phyloP scores from a whole-genome alignment of 2,329 filamentous ascomycete species.

The Ceratocystis ficicola region DNA sequence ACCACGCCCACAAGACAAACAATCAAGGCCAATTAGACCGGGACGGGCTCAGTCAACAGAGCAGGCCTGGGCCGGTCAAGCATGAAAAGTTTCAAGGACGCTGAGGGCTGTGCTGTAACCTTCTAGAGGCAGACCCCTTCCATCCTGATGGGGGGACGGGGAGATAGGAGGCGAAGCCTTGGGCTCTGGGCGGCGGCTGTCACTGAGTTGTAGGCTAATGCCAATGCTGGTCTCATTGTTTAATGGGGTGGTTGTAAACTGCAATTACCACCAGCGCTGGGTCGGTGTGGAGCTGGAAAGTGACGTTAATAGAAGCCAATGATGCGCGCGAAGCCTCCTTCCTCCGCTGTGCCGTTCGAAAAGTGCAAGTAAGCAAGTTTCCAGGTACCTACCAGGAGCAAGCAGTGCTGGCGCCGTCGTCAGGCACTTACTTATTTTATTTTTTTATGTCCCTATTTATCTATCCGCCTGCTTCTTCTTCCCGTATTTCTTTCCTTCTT shows the following conservation, averaged over 20 bases:
- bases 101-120: constrained; percentile 7
- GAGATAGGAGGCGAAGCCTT: constrained; percentile 6
- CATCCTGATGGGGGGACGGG: background rate
- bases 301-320: background rate
- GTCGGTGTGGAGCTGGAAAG: background rate
- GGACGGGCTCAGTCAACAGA: background rate
- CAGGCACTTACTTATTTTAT: background rate
- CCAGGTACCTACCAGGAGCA: background rate
- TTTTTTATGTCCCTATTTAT: background rate
- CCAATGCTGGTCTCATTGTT: background rate
- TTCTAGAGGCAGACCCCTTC: constrained; percentile 15
- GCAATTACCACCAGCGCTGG: background rate
- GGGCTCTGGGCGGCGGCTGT: constrained; percentile 2
- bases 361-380: background rate
- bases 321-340: background rate
- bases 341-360: background rate
- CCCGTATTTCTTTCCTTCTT: constrained; percentile 17
- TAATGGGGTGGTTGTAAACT: background rate
- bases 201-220: background rate
- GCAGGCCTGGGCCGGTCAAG: background rate
- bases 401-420: too few relatives aligned
- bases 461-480: background rate
- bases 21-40: background rate
- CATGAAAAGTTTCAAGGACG: constrained; percentile 1
- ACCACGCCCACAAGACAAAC: background rate